Evolutionary conservation across 2,329 filamentous ascomycete species (phyloP).

Genomic region (Pleomassaria siparia): DNA sequence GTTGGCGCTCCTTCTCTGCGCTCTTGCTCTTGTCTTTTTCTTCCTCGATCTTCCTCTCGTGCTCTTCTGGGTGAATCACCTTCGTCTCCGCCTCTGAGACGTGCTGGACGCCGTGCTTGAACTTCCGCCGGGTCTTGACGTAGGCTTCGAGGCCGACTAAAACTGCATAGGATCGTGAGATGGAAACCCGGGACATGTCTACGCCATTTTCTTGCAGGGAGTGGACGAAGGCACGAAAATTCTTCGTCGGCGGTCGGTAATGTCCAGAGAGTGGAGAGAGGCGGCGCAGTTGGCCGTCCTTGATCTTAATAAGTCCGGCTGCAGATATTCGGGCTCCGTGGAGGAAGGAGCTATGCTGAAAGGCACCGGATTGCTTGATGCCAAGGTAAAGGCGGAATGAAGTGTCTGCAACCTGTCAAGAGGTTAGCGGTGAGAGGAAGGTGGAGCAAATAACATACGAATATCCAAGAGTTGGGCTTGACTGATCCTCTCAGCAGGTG

Average conservation of each 20-base stretch:
- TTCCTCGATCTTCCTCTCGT: conserved; percentile 48
- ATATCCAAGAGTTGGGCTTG: conserved; percentile 91
- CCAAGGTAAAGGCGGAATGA: conserved; percentile 84
- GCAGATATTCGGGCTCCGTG: conserved; percentile 79
- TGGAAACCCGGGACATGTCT: conserved; percentile 76
- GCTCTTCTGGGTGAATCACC: conserved; percentile 62
- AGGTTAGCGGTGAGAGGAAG: conserved; percentile 1
- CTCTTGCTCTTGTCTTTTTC: conserved; percentile 60
- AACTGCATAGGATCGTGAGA: conserved; percentile 80
- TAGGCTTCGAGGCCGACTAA: conserved; percentile 83
- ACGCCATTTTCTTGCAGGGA: conserved; percentile 71
- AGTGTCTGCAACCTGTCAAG: conserved; percentile 66
- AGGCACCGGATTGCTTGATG: conserved; percentile 84
- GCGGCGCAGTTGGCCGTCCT: conserved; percentile 73
- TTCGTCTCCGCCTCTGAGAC: conserved; percentile 59
- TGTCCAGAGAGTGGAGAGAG: conserved; percentile 72
- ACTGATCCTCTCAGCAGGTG: conserved; percentile 76
- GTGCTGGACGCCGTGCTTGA: conserved; percentile 58
- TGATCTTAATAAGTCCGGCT: conserved; percentile 83
- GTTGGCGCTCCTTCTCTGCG: conserved; percentile 63
- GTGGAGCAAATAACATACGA: conserved; percentile 52
- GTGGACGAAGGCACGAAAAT: conserved; percentile 80
- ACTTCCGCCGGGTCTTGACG: conserved; percentile 65
- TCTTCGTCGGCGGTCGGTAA: conserved; percentile 79
- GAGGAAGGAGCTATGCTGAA: conserved; percentile 89